phyloP scores from a whole-genome alignment of 1,284 basidiomycete genomes.

The Fomes fomentarius region DNA sequence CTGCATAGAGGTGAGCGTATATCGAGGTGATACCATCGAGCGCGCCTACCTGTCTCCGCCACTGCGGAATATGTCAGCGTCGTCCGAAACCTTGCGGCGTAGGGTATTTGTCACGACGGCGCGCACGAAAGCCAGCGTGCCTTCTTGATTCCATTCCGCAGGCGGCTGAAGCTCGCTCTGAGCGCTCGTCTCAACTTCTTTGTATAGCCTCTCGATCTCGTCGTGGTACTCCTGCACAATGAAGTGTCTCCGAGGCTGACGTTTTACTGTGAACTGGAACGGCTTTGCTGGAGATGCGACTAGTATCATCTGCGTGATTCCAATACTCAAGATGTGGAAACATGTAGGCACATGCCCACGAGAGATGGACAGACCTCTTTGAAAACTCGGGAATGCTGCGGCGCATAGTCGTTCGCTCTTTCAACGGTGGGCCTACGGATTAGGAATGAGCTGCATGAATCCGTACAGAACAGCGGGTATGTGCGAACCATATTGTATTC shows the following conservation, averaged over 20 bases:
- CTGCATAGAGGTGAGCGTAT: constrained; percentile 19
- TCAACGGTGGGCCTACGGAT: constrained; percentile 39
- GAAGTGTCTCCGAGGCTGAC: constrained; percentile 35
- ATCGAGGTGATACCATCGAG: not conserved
- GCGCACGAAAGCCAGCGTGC: constrained; percentile 32
- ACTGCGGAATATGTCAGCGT: constrained; percentile 42
- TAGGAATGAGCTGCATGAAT: no score
- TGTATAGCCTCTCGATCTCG: constrained; percentile 40
- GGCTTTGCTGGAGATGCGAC: constrained; percentile 36
- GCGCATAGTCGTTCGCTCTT: constrained; percentile 41
- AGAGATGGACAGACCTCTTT: constrained; percentile 29
- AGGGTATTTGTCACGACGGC: constrained; percentile 32
- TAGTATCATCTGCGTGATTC: constrained; percentile 36
- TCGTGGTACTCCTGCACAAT: constrained; percentile 37
- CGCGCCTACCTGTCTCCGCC: constrained; percentile 43
- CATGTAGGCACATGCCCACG: no score
- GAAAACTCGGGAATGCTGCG: constrained; percentile 44
- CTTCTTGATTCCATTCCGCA: constrained; percentile 29
- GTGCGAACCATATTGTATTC: no score
- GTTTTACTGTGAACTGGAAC: constrained; percentile 41
- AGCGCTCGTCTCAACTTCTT: constrained; percentile 31
- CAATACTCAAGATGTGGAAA: not conserved
- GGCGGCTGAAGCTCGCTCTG: constrained; percentile 33
- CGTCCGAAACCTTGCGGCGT: constrained; percentile 26
- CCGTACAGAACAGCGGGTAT: no score